phyloP scores from a whole-genome alignment of 139 green algal species.

The Pedinophyceae sp. region DNA sequence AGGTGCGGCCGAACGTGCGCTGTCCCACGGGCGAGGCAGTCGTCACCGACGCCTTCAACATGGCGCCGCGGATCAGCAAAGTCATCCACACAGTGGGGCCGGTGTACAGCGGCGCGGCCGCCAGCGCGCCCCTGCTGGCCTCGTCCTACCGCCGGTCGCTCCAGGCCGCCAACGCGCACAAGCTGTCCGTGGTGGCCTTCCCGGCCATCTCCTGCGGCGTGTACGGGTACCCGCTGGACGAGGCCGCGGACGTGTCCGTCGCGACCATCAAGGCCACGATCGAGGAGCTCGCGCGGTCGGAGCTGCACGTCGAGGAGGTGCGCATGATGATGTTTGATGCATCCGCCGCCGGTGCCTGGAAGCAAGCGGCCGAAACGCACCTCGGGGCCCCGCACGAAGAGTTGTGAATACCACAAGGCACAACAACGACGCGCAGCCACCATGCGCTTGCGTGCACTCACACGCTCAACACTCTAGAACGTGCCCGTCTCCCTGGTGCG shows the following conservation, averaged over 20 bases:
- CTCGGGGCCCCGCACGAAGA: no score
- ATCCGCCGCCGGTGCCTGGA: no score
- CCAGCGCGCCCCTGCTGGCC: slow-evolving; percentile 36
- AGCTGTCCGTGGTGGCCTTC: slow-evolving; percentile 53
- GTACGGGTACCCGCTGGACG: slow-evolving; percentile 53
- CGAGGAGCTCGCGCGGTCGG: no score
- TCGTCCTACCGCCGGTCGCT: slow-evolving; percentile 41
- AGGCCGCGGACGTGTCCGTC: slow-evolving; percentile 40
- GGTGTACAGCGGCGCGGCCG: slow-evolving; percentile 34
- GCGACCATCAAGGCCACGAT: no score
- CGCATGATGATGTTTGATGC: no score
- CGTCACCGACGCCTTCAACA: slow-evolving; percentile 36
- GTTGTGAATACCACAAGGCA: no score
- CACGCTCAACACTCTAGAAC: no score
- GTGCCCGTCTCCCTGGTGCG: no score
- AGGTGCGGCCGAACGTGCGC: slow-evolving; percentile 34
- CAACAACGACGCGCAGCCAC: no score
- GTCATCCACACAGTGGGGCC: slow-evolving; percentile 91
- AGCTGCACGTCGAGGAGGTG: no score
- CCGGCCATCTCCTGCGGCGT: slow-evolving; percentile 74
- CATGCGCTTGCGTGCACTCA: no score
- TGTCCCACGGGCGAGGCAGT: slow-evolving; percentile 63
- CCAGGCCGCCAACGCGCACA: slow-evolving; percentile 30
- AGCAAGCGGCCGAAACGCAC: no score
- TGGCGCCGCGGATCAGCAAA: slow-evolving; percentile 38